These are phyloP conservation scores for Mycosphaerelloides madeirae DNA, from an alignment of 2,329 filamentous ascomycete genomes.

Conservation along the genomic window DNA sequence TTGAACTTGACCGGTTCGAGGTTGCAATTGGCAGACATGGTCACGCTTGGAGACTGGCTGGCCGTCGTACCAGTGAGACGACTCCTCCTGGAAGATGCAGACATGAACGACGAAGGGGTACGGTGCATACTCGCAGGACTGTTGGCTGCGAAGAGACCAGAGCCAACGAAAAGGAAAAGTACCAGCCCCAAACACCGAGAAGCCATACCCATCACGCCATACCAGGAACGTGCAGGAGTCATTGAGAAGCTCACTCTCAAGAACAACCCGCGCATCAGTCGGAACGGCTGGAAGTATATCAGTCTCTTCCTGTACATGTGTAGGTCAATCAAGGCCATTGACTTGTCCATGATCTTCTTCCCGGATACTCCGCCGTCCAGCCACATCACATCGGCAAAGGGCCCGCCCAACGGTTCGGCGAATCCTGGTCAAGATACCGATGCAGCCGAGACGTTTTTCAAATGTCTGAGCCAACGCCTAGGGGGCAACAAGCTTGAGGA, in stretches of 20 bases:
- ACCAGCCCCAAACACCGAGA: conserved; percentile 26
- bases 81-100: conserved; percentile 79
- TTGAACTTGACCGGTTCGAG: conserved; percentile 81
- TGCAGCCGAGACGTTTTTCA: conserved; percentile 63
- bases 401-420: conserved; percentile 25
- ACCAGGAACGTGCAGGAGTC: conserved; percentile 58
- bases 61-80: conserved; percentile 89
- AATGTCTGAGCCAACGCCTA: conserved; percentile 70
- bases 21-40: conserved; percentile 74
- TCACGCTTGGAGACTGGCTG: conserved; percentile 88
- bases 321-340: conserved; percentile 76
- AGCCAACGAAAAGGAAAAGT: conserved; percentile 33
- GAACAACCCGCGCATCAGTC: conserved; percentile 78
- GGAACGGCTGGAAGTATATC: conserved; percentile 87
- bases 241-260: conserved; percentile 84
- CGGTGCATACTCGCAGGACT: conserved; percentile 82
- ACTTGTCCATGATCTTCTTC: conserved; percentile 80
- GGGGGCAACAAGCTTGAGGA: conserved; percentile 74
- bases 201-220: conserved; percentile 19
- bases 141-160: conserved; percentile 68
- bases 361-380: conserved; percentile 45
- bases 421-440: conserved; percentile 38
- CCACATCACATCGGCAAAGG: conserved; percentile 20
- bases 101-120: conserved; percentile 79
- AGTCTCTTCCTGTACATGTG: conserved; percentile 88